Evolutionary conservation across 192 early-diverging fungal genomes (phyloP).

Genomic region (Coemansia sp.): DNA sequence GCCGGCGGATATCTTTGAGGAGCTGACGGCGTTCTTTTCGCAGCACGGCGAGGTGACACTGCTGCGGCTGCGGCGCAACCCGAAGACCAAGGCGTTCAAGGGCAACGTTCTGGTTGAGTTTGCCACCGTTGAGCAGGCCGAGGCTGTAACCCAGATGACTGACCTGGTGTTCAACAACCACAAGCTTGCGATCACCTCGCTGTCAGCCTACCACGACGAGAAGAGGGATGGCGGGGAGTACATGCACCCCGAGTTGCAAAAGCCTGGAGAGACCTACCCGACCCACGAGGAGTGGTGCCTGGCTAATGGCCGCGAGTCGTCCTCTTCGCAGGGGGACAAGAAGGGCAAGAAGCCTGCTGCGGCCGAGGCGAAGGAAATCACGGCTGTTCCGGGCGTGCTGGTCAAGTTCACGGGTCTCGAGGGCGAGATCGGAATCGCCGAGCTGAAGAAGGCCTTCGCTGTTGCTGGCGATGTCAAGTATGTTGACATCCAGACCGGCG

Average conservation of each 20-base stretch:
- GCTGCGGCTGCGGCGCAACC: conserved; percentile 51
- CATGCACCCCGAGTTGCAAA: conserved; percentile 49
- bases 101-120: conserved; percentile 49
- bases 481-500: conserved; percentile 28
- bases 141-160: conserved; percentile 18
- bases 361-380: conserved; percentile 5
- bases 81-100: conserved; percentile 50
- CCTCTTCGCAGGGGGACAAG: background rate
- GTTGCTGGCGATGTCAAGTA: conserved; percentile 23
- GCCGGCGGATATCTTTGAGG: conserved; percentile 19
- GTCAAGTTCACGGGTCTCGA: conserved; percentile 32
- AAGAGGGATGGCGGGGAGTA: conserved; percentile 44
- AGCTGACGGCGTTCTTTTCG: conserved; percentile 32
- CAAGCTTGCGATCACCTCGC: conserved; percentile 28
- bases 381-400: conserved; percentile 19
- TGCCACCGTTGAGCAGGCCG: conserved; percentile 30
- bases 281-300: conserved; percentile 45
- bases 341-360: background rate
- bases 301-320: conserved; percentile 29
- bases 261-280: conserved; percentile 38
- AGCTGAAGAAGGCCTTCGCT: conserved; percentile 35
- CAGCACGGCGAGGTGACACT: conserved; percentile 20
- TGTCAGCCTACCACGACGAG: conserved; percentile 50
- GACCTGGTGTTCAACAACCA: conserved; percentile 21
- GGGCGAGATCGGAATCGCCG: conserved; percentile 15